phyloP scores from a whole-genome alignment of 768 basidiomycete species.

The Fomitopsis serialis region DNA sequence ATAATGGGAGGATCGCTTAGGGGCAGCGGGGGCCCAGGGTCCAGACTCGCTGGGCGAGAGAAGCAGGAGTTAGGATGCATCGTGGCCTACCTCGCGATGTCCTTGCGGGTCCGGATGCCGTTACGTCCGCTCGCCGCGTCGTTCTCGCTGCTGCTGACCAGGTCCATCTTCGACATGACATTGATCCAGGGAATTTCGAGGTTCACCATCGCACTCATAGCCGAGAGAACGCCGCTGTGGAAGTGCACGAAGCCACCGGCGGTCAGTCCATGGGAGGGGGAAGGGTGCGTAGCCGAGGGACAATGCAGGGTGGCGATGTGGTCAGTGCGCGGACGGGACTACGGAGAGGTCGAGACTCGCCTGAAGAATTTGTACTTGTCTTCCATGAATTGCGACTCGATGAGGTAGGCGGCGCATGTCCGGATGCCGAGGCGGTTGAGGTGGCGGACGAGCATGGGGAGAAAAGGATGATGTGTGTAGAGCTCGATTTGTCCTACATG shows the following conservation, averaged over 20 bases:
- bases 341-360: conserved; percentile 29
- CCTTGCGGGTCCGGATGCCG: conserved; percentile 64
- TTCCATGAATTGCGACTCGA: conserved; percentile 99
- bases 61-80: neutral
- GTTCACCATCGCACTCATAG: conserved; percentile 99
- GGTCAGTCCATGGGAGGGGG: too few relatives aligned
- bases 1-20: too few relatives aligned
- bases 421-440: conserved; percentile 74
- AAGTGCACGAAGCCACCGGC: too few relatives aligned
- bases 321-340: neutral
- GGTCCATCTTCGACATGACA: conserved; percentile 99
- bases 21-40: neutral
- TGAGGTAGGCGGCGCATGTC: conserved; percentile 84
- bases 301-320: neutral
- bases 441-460: conserved; percentile 82
- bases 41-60: neutral
- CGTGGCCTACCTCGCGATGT: conserved; percentile 70
- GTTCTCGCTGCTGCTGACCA: conserved; percentile 66
- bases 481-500: conserved; percentile 90
- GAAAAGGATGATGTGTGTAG: conserved; percentile 96
- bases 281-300: neutral
- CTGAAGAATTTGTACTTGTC: conserved; percentile 98
- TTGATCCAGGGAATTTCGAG: conserved; percentile 97
- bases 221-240: conserved; percentile 83
- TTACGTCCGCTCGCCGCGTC: conserved; percentile 62